Conservation (phyloP, 2,329 filamentous ascomycete genomes). For the Scytalidium lignicola region DNA sequence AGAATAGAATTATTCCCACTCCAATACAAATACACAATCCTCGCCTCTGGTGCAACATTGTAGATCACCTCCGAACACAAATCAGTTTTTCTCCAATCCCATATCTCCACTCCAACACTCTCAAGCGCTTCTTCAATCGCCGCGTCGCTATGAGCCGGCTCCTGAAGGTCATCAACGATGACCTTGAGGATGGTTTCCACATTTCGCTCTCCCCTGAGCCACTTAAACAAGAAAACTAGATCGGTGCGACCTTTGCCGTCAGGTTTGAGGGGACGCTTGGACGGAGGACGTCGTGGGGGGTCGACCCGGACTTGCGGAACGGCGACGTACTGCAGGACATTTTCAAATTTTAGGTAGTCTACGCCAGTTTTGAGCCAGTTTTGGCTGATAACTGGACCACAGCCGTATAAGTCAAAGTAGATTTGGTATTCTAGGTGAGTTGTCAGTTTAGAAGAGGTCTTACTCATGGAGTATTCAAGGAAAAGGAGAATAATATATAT, state of each 20-base stretch:
- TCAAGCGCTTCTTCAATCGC: conserved; percentile 23
- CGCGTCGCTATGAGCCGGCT: conserved; percentile 24
- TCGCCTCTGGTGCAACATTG: conserved; percentile 10
- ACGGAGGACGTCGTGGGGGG: conserved; percentile 5
- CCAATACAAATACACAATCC: conserved; percentile 26
- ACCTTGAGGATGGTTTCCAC: conserved; percentile 26
- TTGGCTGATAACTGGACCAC: conserved; percentile 8
- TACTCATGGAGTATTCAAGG: neutral
- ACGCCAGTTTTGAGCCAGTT: conserved; percentile 9
- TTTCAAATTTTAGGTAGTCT: conserved; percentile 21
- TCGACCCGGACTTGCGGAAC: conserved; percentile 15
- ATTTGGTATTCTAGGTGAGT: conserved; percentile 17
- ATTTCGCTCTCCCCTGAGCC: conserved; percentile 18
- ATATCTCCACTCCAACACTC: conserved; percentile 22
- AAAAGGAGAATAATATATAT: neutral
- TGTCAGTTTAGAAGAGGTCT: conserved; percentile 1
- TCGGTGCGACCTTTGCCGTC: conserved; percentile 14
- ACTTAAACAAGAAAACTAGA: conserved; percentile 24
- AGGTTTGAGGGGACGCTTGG: conserved; percentile 1
- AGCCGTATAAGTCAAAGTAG: conserved; percentile 20
- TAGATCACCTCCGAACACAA: conserved; percentile 22
- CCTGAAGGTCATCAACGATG: conserved; percentile 22
- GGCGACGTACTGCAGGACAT: conserved; percentile 24
- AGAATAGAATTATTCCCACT: conserved; percentile 30
- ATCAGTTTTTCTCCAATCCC: conserved; percentile 28